These are phyloP conservation scores for Mortierella sp. DNA, from an alignment of 371 early-diverging fungal genomes.

Conservation along the genomic window DNA sequence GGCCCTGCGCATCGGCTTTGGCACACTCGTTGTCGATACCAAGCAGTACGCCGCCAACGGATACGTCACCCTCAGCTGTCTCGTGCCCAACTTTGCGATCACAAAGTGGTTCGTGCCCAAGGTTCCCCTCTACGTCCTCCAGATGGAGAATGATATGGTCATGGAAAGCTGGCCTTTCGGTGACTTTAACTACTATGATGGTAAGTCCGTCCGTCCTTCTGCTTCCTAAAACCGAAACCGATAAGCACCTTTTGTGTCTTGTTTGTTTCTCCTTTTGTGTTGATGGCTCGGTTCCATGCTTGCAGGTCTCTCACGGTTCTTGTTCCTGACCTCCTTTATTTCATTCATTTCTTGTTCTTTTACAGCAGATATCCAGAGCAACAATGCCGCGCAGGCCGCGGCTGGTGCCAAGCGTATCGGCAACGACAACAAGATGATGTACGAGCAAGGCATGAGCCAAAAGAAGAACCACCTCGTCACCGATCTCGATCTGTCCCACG, in stretches of 20 bases:
- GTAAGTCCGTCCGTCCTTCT: conserved; percentile 9
- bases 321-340: not conserved
- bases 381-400: conserved; percentile 3
- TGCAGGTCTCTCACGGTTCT: not conserved
- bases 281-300: no score
- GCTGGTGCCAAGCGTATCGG: conserved; percentile 28
- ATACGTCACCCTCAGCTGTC: conserved; percentile 50
- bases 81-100: conserved; percentile 55
- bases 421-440: conserved; percentile 35
- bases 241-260: not conserved
- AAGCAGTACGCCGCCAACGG: conserved; percentile 55
- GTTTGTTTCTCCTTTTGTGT: not conserved
- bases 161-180: conserved; percentile 61
- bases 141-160: conserved; percentile 56
- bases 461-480: conserved; percentile 34
- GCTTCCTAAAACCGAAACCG: not conserved
- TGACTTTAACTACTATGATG: conserved; percentile 52
- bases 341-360: not conserved
- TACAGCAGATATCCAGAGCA: conserved; percentile 18
- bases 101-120: conserved; percentile 56
- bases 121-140: conserved; percentile 59
- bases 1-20: conserved; percentile 50
- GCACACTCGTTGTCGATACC: conserved; percentile 53
- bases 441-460: conserved; percentile 17
- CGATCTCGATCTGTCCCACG: conserved; percentile 35